Evolutionary conservation across 768 basidiomycete genomes (phyloP).

Genomic region (Austroboletus eburneus): DNA sequence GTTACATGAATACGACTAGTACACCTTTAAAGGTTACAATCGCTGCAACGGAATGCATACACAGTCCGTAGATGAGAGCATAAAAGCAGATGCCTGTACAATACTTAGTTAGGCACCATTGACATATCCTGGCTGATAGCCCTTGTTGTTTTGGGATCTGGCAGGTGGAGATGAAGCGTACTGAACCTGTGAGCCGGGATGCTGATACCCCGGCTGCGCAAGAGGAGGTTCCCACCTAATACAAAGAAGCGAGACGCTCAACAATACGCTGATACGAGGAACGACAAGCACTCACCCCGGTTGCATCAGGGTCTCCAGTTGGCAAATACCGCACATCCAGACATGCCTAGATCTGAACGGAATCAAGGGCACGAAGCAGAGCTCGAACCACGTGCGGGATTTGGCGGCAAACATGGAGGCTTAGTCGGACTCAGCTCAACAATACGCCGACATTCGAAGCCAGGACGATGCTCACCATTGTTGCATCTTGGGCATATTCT

Average conservation of each 20-base stretch:
- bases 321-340: slow-evolving; percentile 72
- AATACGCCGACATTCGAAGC: not conserved
- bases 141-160: slow-evolving; percentile 13
- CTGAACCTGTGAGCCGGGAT: slow-evolving; percentile 27
- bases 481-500: slow-evolving; percentile 69
- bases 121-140: slow-evolving; percentile 30
- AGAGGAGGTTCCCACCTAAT: slow-evolving; percentile 35
- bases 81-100: too few relatives aligned
- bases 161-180: slow-evolving; percentile 5
- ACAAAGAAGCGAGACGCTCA: not conserved
- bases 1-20: too few relatives aligned
- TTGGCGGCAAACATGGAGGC: slow-evolving; percentile 61
- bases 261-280: not conserved
- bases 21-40: too few relatives aligned
- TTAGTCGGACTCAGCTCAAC: slow-evolving; percentile 18
- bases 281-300: slow-evolving; percentile 39
- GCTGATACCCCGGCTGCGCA: slow-evolving; percentile 34
- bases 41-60: slow-evolving; percentile 1
- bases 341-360: slow-evolving; percentile 59
- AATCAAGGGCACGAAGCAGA: slow-evolving; percentile 70
- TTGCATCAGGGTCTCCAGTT: slow-evolving; percentile 53
- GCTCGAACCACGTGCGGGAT: slow-evolving; percentile 67
- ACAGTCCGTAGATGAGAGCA: too few relatives aligned
- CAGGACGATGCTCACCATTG: slow-evolving; percentile 47
- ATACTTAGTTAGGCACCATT: slow-evolving; percentile 12